A percentile compares a stretch with the other conserved stretches of the same genome.
These are phyloP conservation scores for Flaveria linearis DNA, from an alignment of 129 eudicot genomes.

Conservation along the genomic window DNA sequence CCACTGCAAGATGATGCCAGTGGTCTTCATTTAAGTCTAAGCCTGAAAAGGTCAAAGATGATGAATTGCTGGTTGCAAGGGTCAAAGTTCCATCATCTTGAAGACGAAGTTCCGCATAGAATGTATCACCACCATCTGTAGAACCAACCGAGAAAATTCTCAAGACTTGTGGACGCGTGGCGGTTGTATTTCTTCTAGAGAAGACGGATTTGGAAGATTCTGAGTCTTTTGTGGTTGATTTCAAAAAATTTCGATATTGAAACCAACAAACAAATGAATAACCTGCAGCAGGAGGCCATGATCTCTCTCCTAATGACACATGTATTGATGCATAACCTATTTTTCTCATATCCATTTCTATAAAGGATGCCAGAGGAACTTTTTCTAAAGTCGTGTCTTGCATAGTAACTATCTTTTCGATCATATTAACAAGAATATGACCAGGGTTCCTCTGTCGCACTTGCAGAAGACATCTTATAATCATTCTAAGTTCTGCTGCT, in stretches of 20 bases:
- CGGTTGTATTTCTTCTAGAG: conserved; percentile 44
- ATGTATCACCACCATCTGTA: conserved; percentile 57
- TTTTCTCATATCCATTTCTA: conserved; percentile 97
- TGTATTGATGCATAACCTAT: conserved; percentile 85
- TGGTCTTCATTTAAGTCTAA: conserved; percentile 83
- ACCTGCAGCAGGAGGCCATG: conserved; percentile 99
- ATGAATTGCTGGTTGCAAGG: conserved; percentile 90
- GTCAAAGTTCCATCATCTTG: conserved; percentile 88
- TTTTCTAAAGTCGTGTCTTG: conserved; percentile 71
- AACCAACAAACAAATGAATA: conserved; percentile 99
- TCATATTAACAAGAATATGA: conserved; percentile 78
- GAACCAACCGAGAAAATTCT: conserved; percentile 89
- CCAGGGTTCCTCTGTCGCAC: conserved; percentile 68
- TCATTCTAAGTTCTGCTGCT: conserved; percentile 76
- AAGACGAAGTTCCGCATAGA: conserved; percentile 86
- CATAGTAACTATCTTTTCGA: conserved; percentile 75
- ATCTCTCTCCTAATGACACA: conserved; percentile 94
- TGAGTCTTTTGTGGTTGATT: conserved; percentile 50
- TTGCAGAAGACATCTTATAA: conserved; percentile 80
- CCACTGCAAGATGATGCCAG: conserved; percentile 98
- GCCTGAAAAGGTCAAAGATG: conserved; percentile 83
- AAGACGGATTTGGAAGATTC: conserved; percentile 53
- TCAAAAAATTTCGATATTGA: conserved; percentile 68
- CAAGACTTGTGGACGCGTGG: conserved; percentile 46
- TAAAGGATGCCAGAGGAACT: conserved; percentile 84